phyloP scores from a whole-genome alignment of 257 asterid genomes.

The Misopates orontium region DNA sequence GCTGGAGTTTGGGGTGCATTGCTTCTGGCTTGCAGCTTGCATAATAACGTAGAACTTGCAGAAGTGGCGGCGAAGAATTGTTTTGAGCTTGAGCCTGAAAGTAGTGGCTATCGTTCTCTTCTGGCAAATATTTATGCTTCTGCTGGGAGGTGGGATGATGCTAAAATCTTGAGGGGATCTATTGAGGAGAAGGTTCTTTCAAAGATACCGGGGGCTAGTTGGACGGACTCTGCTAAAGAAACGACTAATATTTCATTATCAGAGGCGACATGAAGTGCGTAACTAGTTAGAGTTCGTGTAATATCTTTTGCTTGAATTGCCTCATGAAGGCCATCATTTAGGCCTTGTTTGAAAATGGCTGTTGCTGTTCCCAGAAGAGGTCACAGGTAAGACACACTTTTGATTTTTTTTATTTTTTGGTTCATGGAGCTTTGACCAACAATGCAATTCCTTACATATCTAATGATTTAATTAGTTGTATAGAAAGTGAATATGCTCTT shows the following conservation, averaged over 20 bases:
- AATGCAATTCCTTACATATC: too few relatives aligned
- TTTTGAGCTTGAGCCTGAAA: slow-evolving; percentile 68
- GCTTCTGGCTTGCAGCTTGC: slow-evolving; percentile 89
- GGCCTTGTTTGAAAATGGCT: too few relatives aligned
- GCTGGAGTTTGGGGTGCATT: slow-evolving; percentile 95
- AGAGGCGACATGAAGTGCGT: background rate
- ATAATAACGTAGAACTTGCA: slow-evolving; percentile 72
- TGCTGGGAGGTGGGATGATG: slow-evolving; percentile 82
- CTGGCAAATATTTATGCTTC: slow-evolving; percentile 83
- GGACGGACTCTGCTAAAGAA: slow-evolving; percentile 41
- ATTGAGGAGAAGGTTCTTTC: slow-evolving; percentile 48
- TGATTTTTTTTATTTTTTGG: too few relatives aligned
- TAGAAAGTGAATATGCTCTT: too few relatives aligned
- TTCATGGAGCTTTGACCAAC: too few relatives aligned
- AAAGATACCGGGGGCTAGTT: slow-evolving; percentile 74
- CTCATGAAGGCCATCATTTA: too few relatives aligned
- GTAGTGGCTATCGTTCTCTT: slow-evolving; percentile 66
- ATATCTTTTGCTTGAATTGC: too few relatives aligned
- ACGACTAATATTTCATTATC: background rate
- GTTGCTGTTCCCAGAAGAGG: too few relatives aligned
- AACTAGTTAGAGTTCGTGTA: too few relatives aligned
- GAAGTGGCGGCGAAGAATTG: slow-evolving; percentile 70
- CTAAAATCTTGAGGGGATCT: slow-evolving; percentile 54
- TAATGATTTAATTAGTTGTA: too few relatives aligned
- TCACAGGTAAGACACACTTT: too few relatives aligned